These are phyloP conservation scores for Orbilia brochopaga DNA, from an alignment of 2,329 filamentous ascomycete genomes.

Conservation along the genomic window DNA sequence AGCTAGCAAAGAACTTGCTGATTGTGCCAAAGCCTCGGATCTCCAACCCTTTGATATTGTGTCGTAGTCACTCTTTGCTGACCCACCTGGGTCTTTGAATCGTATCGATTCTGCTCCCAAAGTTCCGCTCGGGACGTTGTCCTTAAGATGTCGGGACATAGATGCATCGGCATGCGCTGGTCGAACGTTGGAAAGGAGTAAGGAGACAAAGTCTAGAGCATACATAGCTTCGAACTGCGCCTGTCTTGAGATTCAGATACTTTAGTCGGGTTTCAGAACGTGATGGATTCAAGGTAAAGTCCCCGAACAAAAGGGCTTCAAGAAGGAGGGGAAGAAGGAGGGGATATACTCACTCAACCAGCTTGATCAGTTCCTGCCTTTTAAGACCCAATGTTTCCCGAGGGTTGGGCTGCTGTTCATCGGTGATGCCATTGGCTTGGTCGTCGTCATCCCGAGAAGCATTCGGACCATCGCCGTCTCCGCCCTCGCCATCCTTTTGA, in stretches of 20 bases:
- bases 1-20: conserved; percentile 74
- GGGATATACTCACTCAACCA: conserved; percentile 47
- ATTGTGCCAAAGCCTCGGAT: conserved; percentile 75
- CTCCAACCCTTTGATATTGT: conserved; percentile 65
- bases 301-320: background rate
- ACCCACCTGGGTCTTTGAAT: conserved; percentile 66
- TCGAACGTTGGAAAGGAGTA: conserved; percentile 81
- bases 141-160: conserved; percentile 73
- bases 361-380: conserved; percentile 44
- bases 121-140: conserved; percentile 74
- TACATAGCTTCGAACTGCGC: conserved; percentile 69
- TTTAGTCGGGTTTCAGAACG: conserved; percentile 30
- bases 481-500: background rate
- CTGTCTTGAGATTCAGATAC: conserved; percentile 56
- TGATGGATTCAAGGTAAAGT: background rate
- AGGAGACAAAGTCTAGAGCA: conserved; percentile 80
- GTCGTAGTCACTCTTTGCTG: conserved; percentile 61
- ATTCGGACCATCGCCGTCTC: conserved; percentile 26
- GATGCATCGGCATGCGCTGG: conserved; percentile 72
- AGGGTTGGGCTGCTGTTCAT: conserved; percentile 28
- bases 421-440: conserved; percentile 42
- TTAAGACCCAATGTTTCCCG: conserved; percentile 34
- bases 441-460: conserved; percentile 50
- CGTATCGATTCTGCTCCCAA: conserved; percentile 72
- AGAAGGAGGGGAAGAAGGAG: background rate